These are phyloP conservation scores for Acanthamoeba lenticulata DNA, from an alignment of 208 protist genomes.

Conservation along the genomic window DNA sequence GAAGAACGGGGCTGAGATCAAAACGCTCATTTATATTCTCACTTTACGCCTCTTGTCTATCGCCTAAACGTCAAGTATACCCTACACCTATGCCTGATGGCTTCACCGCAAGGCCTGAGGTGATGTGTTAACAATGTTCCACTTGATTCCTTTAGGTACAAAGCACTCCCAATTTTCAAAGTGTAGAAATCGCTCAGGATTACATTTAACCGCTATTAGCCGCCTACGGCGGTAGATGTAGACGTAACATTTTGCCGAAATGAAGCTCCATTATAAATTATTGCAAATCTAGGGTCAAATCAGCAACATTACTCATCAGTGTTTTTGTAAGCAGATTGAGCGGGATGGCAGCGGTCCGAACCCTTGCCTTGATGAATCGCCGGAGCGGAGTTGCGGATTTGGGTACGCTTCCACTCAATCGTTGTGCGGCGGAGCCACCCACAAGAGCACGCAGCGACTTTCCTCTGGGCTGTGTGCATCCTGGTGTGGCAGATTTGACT, in stretches of 20 bases:
- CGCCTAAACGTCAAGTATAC: too few relatives aligned
- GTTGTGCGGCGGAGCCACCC: not conserved
- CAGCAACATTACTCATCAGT: too few relatives aligned
- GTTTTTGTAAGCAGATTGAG: not conserved
- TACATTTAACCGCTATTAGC: not conserved
- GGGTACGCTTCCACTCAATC: not conserved
- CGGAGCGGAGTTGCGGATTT: too few relatives aligned
- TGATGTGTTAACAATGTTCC: too few relatives aligned
- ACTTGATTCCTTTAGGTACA: too few relatives aligned
- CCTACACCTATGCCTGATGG: too few relatives aligned
- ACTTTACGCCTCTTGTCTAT: too few relatives aligned
- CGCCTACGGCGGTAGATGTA: not conserved
- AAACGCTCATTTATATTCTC: too few relatives aligned
- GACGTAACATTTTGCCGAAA: not conserved
- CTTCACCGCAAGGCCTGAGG: too few relatives aligned
- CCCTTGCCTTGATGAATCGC: not conserved
- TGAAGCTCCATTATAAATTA: not conserved
- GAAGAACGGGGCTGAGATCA: too few relatives aligned
- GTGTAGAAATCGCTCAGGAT: not conserved
- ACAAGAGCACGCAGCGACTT: not conserved
- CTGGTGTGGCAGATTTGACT: not conserved
- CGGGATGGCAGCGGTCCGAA: not conserved
- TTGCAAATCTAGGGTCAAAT: too few relatives aligned
- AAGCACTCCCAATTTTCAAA: too few relatives aligned
- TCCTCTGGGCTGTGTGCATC: not conserved